Evolutionary conservation across 495 filamentous ascomycete genomes (phyloP), one percentile per base, ranked within the genome.

Genomic region (Lasiosphaeria miniovina): DNA sequence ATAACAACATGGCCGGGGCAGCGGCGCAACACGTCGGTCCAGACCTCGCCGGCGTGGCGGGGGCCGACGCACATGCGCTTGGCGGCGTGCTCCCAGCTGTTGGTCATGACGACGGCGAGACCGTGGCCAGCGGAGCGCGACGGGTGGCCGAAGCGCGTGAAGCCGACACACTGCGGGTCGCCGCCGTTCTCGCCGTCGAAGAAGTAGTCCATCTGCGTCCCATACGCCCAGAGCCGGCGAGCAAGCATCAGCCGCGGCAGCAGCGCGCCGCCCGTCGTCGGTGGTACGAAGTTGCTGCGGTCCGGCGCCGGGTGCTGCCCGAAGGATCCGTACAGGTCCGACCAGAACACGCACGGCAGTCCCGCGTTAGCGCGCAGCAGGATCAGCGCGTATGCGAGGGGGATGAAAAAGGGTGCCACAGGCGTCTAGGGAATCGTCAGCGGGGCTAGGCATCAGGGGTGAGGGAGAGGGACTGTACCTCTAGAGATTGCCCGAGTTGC

Each of bases 341-440:
- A 86, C 63, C 85, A 92, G 68, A 90, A 92, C 52, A 90, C 65
- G 62, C 87, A 91, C 1, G 89, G 89, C 40, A 86, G 82, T 36
- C 88, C 88, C 14, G 81, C 74, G 58, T 73, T 69, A 46, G 75
- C 71, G 34, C 86, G 84, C n/a, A 91, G 83, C 14, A 91, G 82
- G 62, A 90, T 90, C 24, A 88, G 68, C 4, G 80, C 70, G 63
- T 88, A 86, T 46, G 84, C 83, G 11, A 85, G 67, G 3, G 84
- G 78, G 62, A 85, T 82, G 74, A 88, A 88, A 63, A 77, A 81
- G 4, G 77, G 67, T 1, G 78, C 71, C 6, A 88, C 73, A 8
- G 78, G 79, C 1, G 81, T 79, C 70, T 85, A 77, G 46, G 82
- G 8, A 1, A 1, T 4, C 8, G 45, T 60, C 46, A 54, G 49